Evolutionary conservation across 2,329 filamentous ascomycete genomes (phyloP).

Genomic region (Penicillium sp.): DNA sequence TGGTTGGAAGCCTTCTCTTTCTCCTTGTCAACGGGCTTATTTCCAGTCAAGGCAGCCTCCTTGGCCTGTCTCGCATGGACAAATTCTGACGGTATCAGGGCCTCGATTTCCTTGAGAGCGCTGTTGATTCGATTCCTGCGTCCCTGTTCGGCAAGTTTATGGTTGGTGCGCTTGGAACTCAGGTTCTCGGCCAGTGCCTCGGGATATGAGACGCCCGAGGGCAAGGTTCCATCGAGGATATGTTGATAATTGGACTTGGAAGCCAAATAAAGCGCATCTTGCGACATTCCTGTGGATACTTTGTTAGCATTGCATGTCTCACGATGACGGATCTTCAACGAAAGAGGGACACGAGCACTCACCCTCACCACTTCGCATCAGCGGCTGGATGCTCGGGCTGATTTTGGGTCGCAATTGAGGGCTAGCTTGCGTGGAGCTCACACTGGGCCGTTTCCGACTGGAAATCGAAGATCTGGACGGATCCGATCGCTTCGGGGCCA

Average conservation of each 20-base stretch:
- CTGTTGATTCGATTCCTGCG: conserved; percentile 92
- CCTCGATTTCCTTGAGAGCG: conserved; percentile 86
- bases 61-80: conserved; percentile 44
- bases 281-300: conserved; percentile 43
- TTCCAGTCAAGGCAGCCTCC: conserved; percentile 40
- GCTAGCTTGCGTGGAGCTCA: conserved; percentile 72
- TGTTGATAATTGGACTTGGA: conserved; percentile 98
- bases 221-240: conserved; percentile 85
- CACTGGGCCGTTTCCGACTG: conserved; percentile 65
- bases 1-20: conserved; percentile 51
- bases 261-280: conserved; percentile 72
- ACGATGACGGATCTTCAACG: background rate
- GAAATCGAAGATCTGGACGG: conserved; percentile 48
- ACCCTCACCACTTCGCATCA: conserved; percentile 70
- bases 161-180: conserved; percentile 92
- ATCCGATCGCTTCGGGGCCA: conserved; percentile 41
- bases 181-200: conserved; percentile 88
- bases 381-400: conserved; percentile 88
- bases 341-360: conserved; percentile 30
- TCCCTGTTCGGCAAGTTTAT: conserved; percentile 97
- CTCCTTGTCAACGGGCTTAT: conserved; percentile 44
- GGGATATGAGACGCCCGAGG: conserved; percentile 87
- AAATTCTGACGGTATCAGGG: conserved; percentile 65
- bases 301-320: conserved; percentile 14
- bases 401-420: conserved; percentile 85